Evolutionary conservation across 495 filamentous ascomycete species (phyloP).

Genomic region (Aspergillus asperescens): DNA sequence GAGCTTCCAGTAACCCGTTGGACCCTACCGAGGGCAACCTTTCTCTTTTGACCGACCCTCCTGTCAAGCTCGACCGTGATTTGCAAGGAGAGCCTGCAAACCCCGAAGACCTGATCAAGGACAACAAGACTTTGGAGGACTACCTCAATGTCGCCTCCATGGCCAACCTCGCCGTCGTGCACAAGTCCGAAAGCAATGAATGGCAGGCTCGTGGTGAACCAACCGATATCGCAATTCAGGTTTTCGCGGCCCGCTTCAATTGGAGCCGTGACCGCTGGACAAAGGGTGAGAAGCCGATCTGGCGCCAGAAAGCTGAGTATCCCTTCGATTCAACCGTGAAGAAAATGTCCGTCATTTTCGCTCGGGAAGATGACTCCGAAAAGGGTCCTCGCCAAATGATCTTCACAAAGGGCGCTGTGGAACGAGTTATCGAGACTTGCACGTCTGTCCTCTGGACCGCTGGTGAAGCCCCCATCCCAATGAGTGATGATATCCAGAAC

Average conservation of each 20-base stretch:
- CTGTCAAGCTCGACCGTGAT: conserved; percentile 30
- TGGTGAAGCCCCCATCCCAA: conserved; percentile 28
- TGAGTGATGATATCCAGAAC: conserved; percentile 40
- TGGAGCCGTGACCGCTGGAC: conserved; percentile 51
- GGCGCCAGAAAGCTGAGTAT: conserved; percentile 55
- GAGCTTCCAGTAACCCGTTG: conserved; percentile 49
- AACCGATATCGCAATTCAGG: conserved; percentile 67
- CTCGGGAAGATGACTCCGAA: conserved; percentile 25
- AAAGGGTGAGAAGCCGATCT: conserved; percentile 46
- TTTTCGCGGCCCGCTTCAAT: conserved; percentile 59
- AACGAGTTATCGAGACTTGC: conserved; percentile 70
- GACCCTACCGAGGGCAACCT: conserved; percentile 53
- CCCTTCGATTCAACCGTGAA: conserved; percentile 67
- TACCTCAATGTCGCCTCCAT: conserved; percentile 59
- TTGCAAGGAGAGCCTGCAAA: conserved; percentile 22
- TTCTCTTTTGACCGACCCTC: conserved; percentile 33
- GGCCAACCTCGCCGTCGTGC: conserved; percentile 59
- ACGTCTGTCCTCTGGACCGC: conserved; percentile 42
- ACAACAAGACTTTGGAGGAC: conserved; percentile 40
- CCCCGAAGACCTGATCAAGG: conserved; percentile 34
- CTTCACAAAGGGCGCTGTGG: conserved; percentile 79
- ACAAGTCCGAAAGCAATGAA: conserved; percentile 38
- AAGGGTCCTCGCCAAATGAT: conserved; percentile 33
- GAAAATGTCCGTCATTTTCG: conserved; percentile 62
- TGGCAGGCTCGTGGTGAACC: conserved; percentile 64